Conservation (phyloP, 2,329 filamentous ascomycete species). For the Apiospora koreana region DNA sequence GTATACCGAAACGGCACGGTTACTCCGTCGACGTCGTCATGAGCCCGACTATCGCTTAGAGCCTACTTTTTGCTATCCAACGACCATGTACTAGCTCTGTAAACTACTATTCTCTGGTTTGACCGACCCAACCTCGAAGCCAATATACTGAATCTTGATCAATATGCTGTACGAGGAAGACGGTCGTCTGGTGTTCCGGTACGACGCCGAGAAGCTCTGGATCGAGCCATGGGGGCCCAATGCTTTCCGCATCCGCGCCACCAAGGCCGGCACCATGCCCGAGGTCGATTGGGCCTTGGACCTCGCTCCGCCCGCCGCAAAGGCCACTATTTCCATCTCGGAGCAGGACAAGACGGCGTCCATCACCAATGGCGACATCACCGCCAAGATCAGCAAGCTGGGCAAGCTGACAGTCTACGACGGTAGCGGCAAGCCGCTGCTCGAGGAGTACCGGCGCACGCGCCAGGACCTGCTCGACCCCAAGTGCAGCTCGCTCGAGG, state of each 20-base stretch:
- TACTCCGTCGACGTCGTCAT: neutral
- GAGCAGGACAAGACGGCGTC: slow-evolving; percentile 33
- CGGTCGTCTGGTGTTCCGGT: slow-evolving; percentile 25
- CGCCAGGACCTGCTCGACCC: slow-evolving; percentile 53
- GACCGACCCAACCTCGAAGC: rapidly evolving
- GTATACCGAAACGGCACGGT: neutral
- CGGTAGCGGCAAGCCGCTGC: slow-evolving; percentile 41
- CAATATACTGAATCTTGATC: no score
- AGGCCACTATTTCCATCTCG: slow-evolving; percentile 19
- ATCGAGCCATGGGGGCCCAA: slow-evolving; percentile 51
- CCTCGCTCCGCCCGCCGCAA: slow-evolving; percentile 21
- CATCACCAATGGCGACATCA: slow-evolving; percentile 50
- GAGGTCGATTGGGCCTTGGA: slow-evolving; percentile 43
- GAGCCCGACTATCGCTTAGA: neutral
- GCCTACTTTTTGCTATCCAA: no score
- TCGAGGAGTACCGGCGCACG: slow-evolving; percentile 54
- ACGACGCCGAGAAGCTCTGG: slow-evolving; percentile 48
- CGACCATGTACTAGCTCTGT: no score
- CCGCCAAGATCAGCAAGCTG: slow-evolving; percentile 43
- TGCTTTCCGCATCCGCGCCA: slow-evolving; percentile 48
- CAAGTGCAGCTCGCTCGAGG: slow-evolving; percentile 57
- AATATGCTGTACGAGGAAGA: slow-evolving; percentile 25
- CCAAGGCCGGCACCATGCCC: slow-evolving; percentile 38
- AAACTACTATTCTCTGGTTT: rapidly evolving
- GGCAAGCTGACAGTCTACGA: slow-evolving; percentile 54